phyloP scores from a whole-genome alignment of 768 basidiomycete species.

The Candolleomyces efflorescens region DNA sequence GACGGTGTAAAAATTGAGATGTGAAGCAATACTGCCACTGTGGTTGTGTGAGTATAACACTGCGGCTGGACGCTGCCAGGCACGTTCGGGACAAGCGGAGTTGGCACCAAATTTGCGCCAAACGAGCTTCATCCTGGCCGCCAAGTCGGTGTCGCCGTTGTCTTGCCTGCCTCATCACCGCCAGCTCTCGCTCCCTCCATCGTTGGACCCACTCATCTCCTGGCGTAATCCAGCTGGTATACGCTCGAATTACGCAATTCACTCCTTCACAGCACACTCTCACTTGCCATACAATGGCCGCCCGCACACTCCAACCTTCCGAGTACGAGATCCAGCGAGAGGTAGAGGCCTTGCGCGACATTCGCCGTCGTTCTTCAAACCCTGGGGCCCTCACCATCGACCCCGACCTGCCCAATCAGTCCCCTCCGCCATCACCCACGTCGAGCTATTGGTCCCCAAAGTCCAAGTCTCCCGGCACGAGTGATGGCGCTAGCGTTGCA shows the following conservation, averaged over 20 bases:
- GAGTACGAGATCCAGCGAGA: conserved; percentile 84
- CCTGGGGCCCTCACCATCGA: conserved; percentile 84
- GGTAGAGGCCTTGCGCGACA: conserved; percentile 80
- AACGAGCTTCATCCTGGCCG: conserved; percentile 6
- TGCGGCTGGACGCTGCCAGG: background rate
- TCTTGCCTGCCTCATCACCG: conserved; percentile 11
- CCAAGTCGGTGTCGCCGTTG: conserved; percentile 1
- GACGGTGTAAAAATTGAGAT: too few relatives aligned
- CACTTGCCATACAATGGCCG: conserved; percentile 25
- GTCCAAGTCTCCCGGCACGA: conserved; percentile 22
- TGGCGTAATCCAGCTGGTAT: background rate
- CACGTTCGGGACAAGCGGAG: conserved; percentile 18
- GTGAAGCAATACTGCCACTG: background rate
- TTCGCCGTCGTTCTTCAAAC: conserved; percentile 77
- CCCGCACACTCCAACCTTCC: conserved; percentile 64
- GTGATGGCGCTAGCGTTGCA: conserved; percentile 41
- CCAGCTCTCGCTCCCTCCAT: conserved; percentile 4
- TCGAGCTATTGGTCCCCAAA: conserved; percentile 40
- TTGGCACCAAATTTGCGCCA: conserved; percentile 19
- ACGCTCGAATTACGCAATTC: background rate
- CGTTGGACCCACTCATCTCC: conserved; percentile 3
- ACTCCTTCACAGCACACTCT: too few relatives aligned
- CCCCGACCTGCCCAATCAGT: conserved; percentile 83
- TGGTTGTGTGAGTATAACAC: background rate
- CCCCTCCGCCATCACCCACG: conserved; percentile 57